Percentiles rank a stretch among this genome's conserved stretches.
Evolutionary conservation across 2,329 filamentous ascomycete genomes (phyloP).

Genomic region (Boeremia lycopersici): DNA sequence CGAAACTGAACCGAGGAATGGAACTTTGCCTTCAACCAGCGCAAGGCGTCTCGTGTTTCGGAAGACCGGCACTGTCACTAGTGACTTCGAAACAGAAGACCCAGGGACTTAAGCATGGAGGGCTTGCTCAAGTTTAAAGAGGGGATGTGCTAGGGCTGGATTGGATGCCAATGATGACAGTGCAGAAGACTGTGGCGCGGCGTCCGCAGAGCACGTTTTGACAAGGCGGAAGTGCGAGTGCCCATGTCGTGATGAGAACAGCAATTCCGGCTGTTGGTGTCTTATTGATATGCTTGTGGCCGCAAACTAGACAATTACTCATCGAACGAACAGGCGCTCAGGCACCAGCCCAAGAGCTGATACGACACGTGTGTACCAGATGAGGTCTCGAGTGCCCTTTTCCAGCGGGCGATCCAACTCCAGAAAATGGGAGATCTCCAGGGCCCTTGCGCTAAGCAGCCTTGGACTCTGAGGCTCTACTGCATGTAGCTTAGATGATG

Average conservation of each 20-base stretch:
- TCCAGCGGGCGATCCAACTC: constrained; percentile 1
- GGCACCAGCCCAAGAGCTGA: constrained; percentile 3
- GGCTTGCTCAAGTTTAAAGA: background rate
- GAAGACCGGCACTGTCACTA: background rate
- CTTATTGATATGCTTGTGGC: background rate
- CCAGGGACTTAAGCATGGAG: background rate
- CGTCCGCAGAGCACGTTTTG: constrained; percentile 6
- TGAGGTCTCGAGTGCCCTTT: constrained; percentile 3
- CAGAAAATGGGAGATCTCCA: constrained; percentile 10
- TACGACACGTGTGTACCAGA: constrained; percentile 1
- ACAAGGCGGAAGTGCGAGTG: constrained; percentile 4
- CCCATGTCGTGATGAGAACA: background rate
- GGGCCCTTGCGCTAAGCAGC: background rate
- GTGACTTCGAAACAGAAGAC: background rate
- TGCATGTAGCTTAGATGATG: too few species aligned
- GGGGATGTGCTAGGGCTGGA: background rate
- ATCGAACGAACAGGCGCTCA: background rate
- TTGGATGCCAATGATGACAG: background rate
- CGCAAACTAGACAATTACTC: background rate
- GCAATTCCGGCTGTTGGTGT: background rate
- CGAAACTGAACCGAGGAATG: background rate
- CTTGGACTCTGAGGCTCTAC: too few species aligned
- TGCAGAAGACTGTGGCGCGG: background rate
- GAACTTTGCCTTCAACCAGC: background rate
- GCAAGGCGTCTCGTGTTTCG: background rate